Evolutionary conservation across 2,329 filamentous ascomycete genomes (phyloP).

Genomic region (Neoascochyta sp.): DNA sequence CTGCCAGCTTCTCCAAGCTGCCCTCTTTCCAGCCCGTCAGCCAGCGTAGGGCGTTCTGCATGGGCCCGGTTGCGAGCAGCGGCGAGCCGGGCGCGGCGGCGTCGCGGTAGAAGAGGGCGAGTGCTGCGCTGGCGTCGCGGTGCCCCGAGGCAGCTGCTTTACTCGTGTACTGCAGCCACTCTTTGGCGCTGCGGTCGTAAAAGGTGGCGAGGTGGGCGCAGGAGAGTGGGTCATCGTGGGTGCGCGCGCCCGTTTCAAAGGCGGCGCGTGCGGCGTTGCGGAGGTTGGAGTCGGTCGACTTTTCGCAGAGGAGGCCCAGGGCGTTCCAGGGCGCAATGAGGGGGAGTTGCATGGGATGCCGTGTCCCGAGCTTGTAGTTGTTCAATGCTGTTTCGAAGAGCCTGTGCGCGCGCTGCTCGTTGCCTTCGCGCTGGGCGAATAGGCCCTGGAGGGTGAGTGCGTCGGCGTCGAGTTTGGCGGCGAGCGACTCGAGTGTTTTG

Average conservation of each 20-base stretch:
- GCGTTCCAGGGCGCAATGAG: slow-evolving; percentile 31
- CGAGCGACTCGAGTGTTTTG: slow-evolving; percentile 18
- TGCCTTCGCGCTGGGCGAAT: slow-evolving; percentile 27
- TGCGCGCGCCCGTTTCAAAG: slow-evolving; percentile 36
- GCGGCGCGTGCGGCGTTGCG: slow-evolving; percentile 25
- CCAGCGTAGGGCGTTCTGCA: slow-evolving; percentile 23
- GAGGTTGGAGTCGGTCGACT: slow-evolving; percentile 9
- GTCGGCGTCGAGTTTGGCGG: slow-evolving; percentile 16
- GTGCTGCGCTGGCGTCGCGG: slow-evolving; percentile 34
- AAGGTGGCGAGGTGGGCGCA: slow-evolving; percentile 38
- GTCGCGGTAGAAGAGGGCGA: slow-evolving; percentile 42
- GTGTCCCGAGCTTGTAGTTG: slow-evolving; percentile 10
- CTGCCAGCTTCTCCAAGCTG: slow-evolving; percentile 16
- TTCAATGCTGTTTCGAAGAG: slow-evolving; percentile 25
- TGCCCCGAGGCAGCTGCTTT: slow-evolving; percentile 46
- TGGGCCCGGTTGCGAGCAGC: slow-evolving; percentile 5
- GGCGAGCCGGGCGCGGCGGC: slow-evolving; percentile 21
- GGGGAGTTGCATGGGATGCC: slow-evolving; percentile 24
- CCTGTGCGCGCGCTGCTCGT: slow-evolving; percentile 15
- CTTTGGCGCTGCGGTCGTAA: slow-evolving; percentile 21
- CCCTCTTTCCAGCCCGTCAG: slow-evolving; percentile 16
- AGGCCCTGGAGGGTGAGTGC: slow-evolving; percentile 29
- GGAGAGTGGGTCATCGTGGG: slow-evolving; percentile 44
- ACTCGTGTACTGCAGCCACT: slow-evolving; percentile 44
- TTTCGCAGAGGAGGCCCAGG: slow-evolving; percentile 21